Conservation (phyloP, 352 stramenopile genomes). For the Globisporangium radiosum region DNA sequence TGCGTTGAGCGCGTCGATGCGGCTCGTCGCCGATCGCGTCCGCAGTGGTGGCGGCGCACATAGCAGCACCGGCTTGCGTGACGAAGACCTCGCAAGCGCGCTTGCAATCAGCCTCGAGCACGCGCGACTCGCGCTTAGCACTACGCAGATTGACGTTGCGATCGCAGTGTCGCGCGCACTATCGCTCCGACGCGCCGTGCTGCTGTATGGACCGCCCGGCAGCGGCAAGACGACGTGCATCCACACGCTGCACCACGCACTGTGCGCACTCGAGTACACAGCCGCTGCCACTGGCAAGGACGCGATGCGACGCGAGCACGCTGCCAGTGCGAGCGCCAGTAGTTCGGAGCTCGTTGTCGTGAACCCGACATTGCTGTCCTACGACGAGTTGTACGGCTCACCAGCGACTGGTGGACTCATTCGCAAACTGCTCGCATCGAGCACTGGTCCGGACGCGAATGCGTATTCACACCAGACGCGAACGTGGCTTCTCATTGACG, state of each 20-base stretch:
- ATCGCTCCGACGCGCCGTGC: conserved; percentile 16
- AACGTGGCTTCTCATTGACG: conserved; percentile 29
- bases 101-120: conserved; percentile 39
- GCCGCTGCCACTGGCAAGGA: conserved; percentile 1
- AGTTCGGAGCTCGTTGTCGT: conserved; percentile 23
- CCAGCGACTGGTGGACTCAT: conserved; percentile 1
- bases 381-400: conserved; percentile 24
- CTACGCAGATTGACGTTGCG: conserved; percentile 17
- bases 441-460: not conserved
- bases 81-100: conserved; percentile 32
- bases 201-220: conserved; percentile 32
- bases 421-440: not conserved
- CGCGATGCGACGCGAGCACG: too few relatives aligned
- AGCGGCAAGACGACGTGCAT: conserved; percentile 48
- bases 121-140: conserved; percentile 9
- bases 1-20: conserved; percentile 17
- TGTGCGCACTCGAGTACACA: conserved; percentile 35
- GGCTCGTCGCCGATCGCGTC: conserved; percentile 13
- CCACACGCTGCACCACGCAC: conserved; percentile 35
- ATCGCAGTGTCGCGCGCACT: conserved; percentile 36
- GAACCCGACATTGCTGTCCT: conserved; percentile 22
- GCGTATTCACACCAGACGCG: not conserved
- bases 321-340: not conserved
- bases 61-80: not conserved
- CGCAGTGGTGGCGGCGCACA: too few relatives aligned